Percentiles rank a stretch among this genome's conserved stretches.
phyloP scores from a whole-genome alignment of 192 early-diverging fungal species.

The Piromyces finnis region DNA sequence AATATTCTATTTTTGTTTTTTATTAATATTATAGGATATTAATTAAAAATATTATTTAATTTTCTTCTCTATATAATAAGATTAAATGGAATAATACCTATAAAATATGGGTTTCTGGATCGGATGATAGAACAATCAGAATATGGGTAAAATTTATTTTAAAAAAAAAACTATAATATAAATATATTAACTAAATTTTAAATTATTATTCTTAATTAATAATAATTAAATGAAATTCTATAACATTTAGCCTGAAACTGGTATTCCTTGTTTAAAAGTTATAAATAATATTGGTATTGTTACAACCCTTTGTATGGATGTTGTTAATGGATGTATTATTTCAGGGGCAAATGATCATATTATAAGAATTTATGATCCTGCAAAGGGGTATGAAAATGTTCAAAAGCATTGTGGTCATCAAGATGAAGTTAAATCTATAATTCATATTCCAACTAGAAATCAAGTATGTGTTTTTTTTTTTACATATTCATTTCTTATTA shows the following conservation, averaged over 20 bases:
- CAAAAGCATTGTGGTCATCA: constrained; percentile 36
- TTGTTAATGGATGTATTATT: constrained; percentile 27
- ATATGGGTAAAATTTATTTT: constrained; percentile 17
- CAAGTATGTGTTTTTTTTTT: constrained; percentile 6
- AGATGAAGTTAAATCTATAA: constrained; percentile 28
- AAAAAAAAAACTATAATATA: neutral
- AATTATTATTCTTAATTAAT: too few relatives aligned
- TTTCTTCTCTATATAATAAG: neutral
- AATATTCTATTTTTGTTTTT: too few relatives aligned
- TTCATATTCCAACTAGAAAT: constrained; percentile 30
- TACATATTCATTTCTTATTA: too few relatives aligned
- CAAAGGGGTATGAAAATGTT: constrained; percentile 30
- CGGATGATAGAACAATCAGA: constrained; percentile 35
- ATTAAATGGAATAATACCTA: constrained; percentile 24
- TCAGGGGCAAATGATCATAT: constrained; percentile 29
- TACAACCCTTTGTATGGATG: constrained; percentile 30
- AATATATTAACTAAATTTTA: neutral
- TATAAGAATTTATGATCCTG: constrained; percentile 33
- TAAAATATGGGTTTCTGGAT: constrained; percentile 35
- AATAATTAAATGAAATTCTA: too few relatives aligned
- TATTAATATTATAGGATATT: too few relatives aligned
- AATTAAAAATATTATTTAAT: neutral
- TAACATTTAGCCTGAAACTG: constrained; percentile 14
- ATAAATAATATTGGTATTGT: constrained; percentile 39
- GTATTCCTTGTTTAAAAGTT: constrained; percentile 24